Base-by-base conservation (phyloP, 2,329 filamentous ascomycete species). In the Verticillium zaregamsianum region DNA sequence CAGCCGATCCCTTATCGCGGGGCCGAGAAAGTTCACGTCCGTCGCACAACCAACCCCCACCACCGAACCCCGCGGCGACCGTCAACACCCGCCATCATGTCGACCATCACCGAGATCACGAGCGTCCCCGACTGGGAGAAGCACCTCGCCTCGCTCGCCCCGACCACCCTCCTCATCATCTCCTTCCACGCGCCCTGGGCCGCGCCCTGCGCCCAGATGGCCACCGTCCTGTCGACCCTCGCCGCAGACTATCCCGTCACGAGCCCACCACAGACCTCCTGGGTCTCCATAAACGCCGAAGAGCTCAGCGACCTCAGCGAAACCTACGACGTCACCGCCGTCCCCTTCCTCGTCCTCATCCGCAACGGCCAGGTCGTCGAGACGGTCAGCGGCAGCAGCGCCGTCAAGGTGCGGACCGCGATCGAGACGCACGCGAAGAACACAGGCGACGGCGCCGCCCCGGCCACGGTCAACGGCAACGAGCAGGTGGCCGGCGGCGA, bases 141-240 rank as follows among this genome's bases (percentile, higher is more conserved):
- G 67, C 83, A 90, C 72, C 80, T 91, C 65, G 80, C 82, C 65
- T 82, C 86, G 52, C 82, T 93, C 15, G 85, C 91, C 12, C 72
- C 89, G 2, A 84, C 88, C 17, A 86, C 90, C 17, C 86, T 97
- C 63, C 83, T 94, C 65, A 83, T 97, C 71, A 86, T 96, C 72
- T 97, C 93, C 74, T 99, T 99, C 82, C 91, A 98, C 76, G 93
- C 95, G 23, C 91, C 93, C 67, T 99, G 95, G 95, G 95, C 95
- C 33, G 93, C 93, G 63, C 95, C 95, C 55, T 98, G 95, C 82
- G 88, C 91, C 66, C 93, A 97, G 78, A 98, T 98, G 93, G 87
- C 86, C 68, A 90, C 88, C 58, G 90, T 98, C 68, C 86, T 99
- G 66, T 83, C 86, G 72, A 90, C 92, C 25, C 90, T 99, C 67